Base-by-base conservation (phyloP, 108 stramenopile genomes). In the Nitzschia inconspicua region DNA sequence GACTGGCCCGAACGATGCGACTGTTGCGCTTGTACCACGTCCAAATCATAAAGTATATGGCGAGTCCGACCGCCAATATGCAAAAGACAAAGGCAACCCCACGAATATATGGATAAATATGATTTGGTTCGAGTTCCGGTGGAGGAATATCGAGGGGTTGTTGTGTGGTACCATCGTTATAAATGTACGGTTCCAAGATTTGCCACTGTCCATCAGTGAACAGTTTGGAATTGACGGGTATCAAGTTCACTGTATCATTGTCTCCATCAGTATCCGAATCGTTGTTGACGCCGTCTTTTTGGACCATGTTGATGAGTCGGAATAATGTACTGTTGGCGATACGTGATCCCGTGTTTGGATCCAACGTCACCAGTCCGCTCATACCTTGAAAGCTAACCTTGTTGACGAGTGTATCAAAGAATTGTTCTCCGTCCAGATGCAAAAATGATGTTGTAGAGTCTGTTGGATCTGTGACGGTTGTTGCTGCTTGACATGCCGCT, bases 271-370 rank as follows among this genome's bases (percentile, higher is more conserved):
- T 32, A 23, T 52, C 50, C 9, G 48, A 7, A 27, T 44, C 41
- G 22, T 37, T 29, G n/a, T n/a, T n/a, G n/a, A n/a, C n/a, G n/a
- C n/a, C n/a, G n/a, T n/a, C n/a, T 29, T 19, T 19, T n/a, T 37
- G 24, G 16, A 56, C 29, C 1, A 31, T 72, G 54, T 85, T 85
- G 16, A 53, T 35, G 9, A 85, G 40, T 5, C 29, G 25, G 47
- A 57, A 81, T 0, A 66, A 18, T 1, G 71, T 51, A 7, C 55
- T 76, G 11, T 43, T 35, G 1, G 79, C 61, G 35, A 56, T 32
- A 22, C 84, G 46, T 13, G 77, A 63, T 16, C 80, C 80, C 18
- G 77, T 85, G 16, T 11, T 26, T 4, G 54, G 30, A 63, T 73
- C 52, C 19, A 78, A 50, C 36, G 46, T 41, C 4, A 79, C 65